These are phyloP conservation scores for Thalia dealbata DNA, from an alignment of 176 grass and related monocot genomes.

Conservation along the genomic window DNA sequence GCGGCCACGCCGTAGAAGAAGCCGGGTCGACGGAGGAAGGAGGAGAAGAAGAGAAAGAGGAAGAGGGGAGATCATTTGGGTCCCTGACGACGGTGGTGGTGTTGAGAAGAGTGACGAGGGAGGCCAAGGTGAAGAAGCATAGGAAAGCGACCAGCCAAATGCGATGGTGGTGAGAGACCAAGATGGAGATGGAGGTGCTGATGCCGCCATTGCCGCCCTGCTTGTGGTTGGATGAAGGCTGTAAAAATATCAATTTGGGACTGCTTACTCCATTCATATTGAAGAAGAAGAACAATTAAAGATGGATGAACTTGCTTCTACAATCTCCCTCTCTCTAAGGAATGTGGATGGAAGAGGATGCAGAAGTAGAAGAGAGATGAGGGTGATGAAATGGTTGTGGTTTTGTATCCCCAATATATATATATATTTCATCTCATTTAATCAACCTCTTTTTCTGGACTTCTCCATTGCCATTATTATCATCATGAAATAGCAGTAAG, in stretches of 20 bases:
- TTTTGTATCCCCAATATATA: not conserved
- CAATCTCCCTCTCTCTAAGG: too few relatives aligned
- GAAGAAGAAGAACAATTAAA: not conserved
- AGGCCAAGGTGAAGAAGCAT: slow-evolving; percentile 1
- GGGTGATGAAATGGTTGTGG: not conserved
- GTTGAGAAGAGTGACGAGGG: slow-evolving; percentile 1
- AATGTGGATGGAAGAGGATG: not conserved
- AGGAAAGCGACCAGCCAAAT: slow-evolving; percentile 39
- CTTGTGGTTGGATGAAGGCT: slow-evolving; percentile 7
- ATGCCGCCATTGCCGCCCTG: not conserved
- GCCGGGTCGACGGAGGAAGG: not conserved
- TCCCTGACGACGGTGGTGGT: not conserved
- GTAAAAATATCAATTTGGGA: not conserved
- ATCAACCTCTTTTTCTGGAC: not conserved
- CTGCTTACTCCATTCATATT: slow-evolving; percentile 5
- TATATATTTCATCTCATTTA: not conserved
- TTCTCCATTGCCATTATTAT: not conserved
- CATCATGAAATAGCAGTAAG: not conserved
- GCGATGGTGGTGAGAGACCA: slow-evolving; percentile 33
- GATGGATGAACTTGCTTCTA: not conserved
- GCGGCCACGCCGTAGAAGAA: not conserved
- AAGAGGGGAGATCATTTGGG: not conserved
- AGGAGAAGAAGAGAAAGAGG: not conserved
- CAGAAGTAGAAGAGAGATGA: not conserved
- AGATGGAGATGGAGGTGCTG: slow-evolving; percentile 19